A percentile compares a stretch with the other conserved stretches of the same genome.
These are phyloP conservation scores for Fusarium odoratissimum DNA, from an alignment of 2,329 filamentous ascomycete genomes.

Conservation along the genomic window DNA sequence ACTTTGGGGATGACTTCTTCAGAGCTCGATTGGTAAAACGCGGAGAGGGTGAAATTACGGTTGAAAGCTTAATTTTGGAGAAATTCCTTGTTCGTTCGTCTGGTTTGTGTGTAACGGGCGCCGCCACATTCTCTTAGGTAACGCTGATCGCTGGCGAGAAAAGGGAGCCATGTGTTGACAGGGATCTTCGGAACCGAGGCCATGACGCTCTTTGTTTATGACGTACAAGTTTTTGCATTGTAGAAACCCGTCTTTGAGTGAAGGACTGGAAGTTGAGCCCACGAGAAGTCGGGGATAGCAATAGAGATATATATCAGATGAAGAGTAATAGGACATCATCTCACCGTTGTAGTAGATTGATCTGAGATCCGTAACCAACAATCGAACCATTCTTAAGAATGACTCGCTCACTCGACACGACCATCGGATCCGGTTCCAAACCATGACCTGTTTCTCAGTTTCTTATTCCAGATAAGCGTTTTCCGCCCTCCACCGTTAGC, in stretches of 20 bases:
- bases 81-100: not conserved
- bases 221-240: not conserved
- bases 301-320: fast-evolving
- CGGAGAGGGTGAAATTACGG: not conserved
- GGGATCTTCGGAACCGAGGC: conserved; percentile 39
- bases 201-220: not conserved
- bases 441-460: conserved; percentile 2
- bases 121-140: conserved; percentile 8
- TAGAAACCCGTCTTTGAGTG: no score
- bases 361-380: not conserved
- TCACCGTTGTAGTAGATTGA: not conserved
- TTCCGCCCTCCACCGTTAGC: not conserved
- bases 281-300: fast-evolving
- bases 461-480: conserved; percentile 31
- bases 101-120: not conserved
- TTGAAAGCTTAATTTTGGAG: not conserved
- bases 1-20: not conserved
- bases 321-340: not conserved
- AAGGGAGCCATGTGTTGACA: not conserved
- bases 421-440: conserved; percentile 34
- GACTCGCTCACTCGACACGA: not conserved
- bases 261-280: not conserved
- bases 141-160: not conserved
- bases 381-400: not conserved
- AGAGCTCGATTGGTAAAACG: not conserved